Conservation (phyloP, 2,329 filamentous ascomycete genomes). For the Neofusicoccum laricinum region DNA sequence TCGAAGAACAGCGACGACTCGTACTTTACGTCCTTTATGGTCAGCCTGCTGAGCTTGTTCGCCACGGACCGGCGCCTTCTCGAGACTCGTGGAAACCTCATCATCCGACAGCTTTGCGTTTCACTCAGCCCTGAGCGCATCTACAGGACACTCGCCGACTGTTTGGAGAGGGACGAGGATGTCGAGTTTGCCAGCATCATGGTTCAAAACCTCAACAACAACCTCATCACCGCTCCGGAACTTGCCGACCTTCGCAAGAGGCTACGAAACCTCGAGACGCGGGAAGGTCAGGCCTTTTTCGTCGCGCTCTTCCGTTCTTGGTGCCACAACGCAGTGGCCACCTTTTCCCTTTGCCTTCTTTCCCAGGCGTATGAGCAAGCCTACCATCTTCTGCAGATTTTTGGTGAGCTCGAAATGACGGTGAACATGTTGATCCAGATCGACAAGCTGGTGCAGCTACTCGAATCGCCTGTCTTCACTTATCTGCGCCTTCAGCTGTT, state of each 20-base stretch:
- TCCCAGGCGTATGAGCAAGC: constrained; percentile 98
- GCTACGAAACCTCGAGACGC: constrained; percentile 80
- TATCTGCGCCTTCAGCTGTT: constrained; percentile 93
- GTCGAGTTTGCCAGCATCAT: constrained; percentile 99
- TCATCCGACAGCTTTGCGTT: constrained; percentile 91
- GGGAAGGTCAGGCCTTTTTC: constrained; percentile 95
- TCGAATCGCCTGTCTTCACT: constrained; percentile 97
- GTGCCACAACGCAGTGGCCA: constrained; percentile 98
- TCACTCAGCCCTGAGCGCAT: constrained; percentile 93
- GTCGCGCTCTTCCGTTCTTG: constrained; percentile 92
- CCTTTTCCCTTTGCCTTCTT: constrained; percentile 90
- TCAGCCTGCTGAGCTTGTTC: constrained; percentile 90
- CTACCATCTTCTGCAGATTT: constrained; percentile 92
- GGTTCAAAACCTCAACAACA: constrained; percentile 99
- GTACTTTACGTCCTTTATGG: constrained; percentile 98
- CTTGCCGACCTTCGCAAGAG: constrained; percentile 86
- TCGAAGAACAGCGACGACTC: constrained; percentile 95
- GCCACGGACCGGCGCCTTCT: constrained; percentile 88
- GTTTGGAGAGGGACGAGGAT: constrained; percentile 95
- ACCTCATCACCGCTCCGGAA: constrained; percentile 95
- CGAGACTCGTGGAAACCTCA: constrained; percentile 90
- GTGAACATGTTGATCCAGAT: constrained; percentile 99
- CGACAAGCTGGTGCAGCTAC: constrained; percentile 92
- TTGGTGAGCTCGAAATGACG: constrained; percentile 97
- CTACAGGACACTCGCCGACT: constrained; percentile 92